Conservation (phyloP, 2,329 filamentous ascomycete species). For the Whalleya microplaca region DNA sequence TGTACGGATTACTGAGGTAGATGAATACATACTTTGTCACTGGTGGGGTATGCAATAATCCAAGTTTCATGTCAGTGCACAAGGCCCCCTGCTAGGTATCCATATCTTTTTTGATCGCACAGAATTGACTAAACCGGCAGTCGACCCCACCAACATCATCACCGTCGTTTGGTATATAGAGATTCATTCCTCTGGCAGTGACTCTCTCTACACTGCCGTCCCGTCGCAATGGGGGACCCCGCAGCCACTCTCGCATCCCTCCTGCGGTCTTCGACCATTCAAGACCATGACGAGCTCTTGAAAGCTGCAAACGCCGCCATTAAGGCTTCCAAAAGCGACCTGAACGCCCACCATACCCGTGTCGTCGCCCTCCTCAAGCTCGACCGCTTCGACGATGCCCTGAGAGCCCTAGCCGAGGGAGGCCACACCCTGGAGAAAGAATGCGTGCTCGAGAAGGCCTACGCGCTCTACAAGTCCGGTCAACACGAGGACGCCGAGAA, state of each 20-base stretch:
- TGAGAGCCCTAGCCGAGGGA: constrained; percentile 68
- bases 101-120: too few relatives aligned
- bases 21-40: too few relatives aligned
- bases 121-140: too few relatives aligned
- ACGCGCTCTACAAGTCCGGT: constrained; percentile 82
- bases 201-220: neutral
- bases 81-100: too few relatives aligned
- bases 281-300: constrained; percentile 76
- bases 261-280: constrained; percentile 58
- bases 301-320: constrained; percentile 64
- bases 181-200: too few relatives aligned
- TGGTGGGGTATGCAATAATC: too few relatives aligned
- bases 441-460: constrained; percentile 72
- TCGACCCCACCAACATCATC: too few relatives aligned
- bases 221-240: constrained; percentile 45
- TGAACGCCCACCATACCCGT: constrained; percentile 68
- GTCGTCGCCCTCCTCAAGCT: constrained; percentile 78
- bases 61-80: too few relatives aligned
- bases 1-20: too few relatives aligned
- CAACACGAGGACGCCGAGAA: constrained; percentile 66
- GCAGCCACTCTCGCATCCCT: constrained; percentile 56
- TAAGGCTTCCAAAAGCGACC: constrained; percentile 59
- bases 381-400: constrained; percentile 79
- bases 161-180: too few relatives aligned
- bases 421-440: constrained; percentile 62